These are phyloP conservation scores for Fomitopsis pinicola DNA, from an alignment of 1,284 basidiomycete species.

Conservation along the genomic window DNA sequence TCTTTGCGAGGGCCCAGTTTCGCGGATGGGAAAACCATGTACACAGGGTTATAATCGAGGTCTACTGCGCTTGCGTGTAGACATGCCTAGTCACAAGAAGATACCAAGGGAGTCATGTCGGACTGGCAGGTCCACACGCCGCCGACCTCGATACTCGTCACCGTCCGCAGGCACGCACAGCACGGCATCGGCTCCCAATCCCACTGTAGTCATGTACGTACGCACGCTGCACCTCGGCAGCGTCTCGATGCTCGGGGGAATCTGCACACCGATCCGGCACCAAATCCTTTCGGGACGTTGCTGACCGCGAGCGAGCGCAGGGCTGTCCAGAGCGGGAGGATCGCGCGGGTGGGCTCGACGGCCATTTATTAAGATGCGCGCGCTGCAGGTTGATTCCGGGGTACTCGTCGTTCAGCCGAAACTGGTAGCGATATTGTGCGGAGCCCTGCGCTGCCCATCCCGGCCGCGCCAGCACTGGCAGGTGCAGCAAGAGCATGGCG, in stretches of 20 bases:
- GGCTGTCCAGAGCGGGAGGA: neutral
- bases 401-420: too few relatives aligned
- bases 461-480: too few relatives aligned
- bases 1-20: neutral
- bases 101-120: neutral
- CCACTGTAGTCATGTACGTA: neutral
- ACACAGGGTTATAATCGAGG: neutral
- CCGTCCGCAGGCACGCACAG: neutral
- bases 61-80: neutral
- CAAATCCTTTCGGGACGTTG: neutral
- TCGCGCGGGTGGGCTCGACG: neutral
- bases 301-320: neutral
- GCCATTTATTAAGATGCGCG: neutral
- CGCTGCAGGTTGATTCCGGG: neutral
- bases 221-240: neutral
- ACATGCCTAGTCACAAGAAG: too few relatives aligned
- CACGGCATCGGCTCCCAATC: neutral
- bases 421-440: too few relatives aligned
- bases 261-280: neutral
- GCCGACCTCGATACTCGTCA: neutral
- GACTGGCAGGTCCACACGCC: neutral
- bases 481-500: too few relatives aligned
- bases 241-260: neutral
- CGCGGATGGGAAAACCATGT: neutral
- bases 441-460: too few relatives aligned